Conservation (phyloP, 306 rosid species). For the Trichosanthes truncata region DNA sequence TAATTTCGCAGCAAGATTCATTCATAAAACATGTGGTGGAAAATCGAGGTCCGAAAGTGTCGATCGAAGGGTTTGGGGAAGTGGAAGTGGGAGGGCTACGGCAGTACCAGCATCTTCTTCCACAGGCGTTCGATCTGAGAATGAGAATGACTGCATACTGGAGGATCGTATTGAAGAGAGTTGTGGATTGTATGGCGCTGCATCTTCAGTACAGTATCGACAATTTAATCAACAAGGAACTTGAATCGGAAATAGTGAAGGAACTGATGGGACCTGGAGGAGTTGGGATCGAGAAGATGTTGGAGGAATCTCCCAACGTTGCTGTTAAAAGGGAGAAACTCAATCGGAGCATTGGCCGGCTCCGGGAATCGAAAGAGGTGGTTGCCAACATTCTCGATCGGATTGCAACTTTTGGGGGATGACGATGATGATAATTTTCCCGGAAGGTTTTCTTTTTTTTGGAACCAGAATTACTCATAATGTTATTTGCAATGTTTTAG, state of each 20-base stretch:
- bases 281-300: slow-evolving; percentile 33
- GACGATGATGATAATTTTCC: not conserved
- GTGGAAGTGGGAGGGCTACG: slow-evolving; percentile 23
- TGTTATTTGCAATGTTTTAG: no score
- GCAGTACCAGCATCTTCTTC: not conserved
- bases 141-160: slow-evolving; percentile 44
- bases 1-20: slow-evolving; percentile 14
- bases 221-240: slow-evolving; percentile 20
- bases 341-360: slow-evolving; percentile 15
- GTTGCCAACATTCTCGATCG: slow-evolving; percentile 22
- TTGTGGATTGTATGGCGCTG: slow-evolving; percentile 32
- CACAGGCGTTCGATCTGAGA: slow-evolving; percentile 39
- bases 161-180: slow-evolving; percentile 32
- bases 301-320: slow-evolving; percentile 36
- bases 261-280: slow-evolving; percentile 16
- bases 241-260: slow-evolving; percentile 26
- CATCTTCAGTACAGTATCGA: slow-evolving; percentile 26
- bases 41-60: not conserved
- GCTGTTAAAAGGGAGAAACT: slow-evolving; percentile 31
- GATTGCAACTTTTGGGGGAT: slow-evolving; percentile 14
- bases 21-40: not conserved
- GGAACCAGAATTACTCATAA: not conserved
- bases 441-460: not conserved
- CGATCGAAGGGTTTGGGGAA: slow-evolving; percentile 25
- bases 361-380: slow-evolving; percentile 21